phyloP scores from a whole-genome alignment of 2,329 filamentous ascomycete species.

The Metarhizium guizhouense region DNA sequence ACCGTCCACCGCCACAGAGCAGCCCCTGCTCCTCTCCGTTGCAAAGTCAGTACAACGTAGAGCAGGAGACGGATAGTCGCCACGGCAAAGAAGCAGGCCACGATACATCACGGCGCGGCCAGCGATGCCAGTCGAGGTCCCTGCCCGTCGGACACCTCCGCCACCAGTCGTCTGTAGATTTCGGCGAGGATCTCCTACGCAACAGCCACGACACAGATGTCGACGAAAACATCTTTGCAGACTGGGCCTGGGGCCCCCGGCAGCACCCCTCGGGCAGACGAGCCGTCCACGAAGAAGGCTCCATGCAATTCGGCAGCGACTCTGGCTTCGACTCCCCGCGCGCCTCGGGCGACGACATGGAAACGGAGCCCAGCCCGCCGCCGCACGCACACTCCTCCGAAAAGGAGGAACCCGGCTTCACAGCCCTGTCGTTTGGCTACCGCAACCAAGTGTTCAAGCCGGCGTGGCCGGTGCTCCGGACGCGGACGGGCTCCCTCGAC shows the following conservation, averaged over 20 bases:
- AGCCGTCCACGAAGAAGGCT: neutral
- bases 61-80: no score
- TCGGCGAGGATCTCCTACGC: constrained; percentile 1
- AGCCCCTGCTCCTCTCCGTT: no score
- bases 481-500: neutral
- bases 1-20: no score
- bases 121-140: neutral
- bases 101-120: neutral
- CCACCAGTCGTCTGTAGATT: constrained; percentile 1
- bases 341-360: no score
- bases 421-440: no score
- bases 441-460: no score
- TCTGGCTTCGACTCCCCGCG: neutral
- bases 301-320: neutral
- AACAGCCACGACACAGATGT: neutral
- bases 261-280: neutral
- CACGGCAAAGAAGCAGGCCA: neutral
- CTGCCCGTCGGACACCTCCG: neutral
- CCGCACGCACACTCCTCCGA: no score
- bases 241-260: neutral
- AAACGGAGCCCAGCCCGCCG: neutral
- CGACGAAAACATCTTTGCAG: constrained; percentile 3
- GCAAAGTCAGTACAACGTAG: no score
- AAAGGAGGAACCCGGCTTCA: no score
- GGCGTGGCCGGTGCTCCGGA: neutral